Evolutionary conservation across 805 yeast genomes (phyloP).

Genomic region (Lachancea mirantina): DNA sequence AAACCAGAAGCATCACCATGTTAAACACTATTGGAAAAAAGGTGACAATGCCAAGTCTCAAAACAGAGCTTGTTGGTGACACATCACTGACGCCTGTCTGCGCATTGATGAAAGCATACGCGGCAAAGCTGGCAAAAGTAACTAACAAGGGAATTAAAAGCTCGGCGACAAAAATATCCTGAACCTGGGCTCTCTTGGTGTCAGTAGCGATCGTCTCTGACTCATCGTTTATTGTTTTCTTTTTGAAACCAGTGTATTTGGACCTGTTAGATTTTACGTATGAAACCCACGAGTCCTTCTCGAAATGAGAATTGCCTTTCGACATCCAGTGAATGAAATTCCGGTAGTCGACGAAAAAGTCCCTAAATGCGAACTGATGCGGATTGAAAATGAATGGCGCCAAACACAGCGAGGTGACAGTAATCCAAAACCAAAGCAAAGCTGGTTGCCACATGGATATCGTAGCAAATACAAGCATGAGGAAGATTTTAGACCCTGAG

Average conservation of each 20-base stretch:
- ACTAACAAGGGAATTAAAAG: constrained; percentile 63
- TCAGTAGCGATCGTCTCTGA: constrained; percentile 83
- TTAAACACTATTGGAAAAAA: constrained; percentile 43
- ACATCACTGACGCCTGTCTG: constrained; percentile 68
- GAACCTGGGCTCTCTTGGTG: constrained; percentile 67
- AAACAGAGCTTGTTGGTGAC: constrained; percentile 48
- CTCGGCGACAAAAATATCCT: constrained; percentile 75
- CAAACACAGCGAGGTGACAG: constrained; percentile 76
- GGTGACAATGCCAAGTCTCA: constrained; percentile 52
- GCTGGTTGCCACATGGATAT: constrained; percentile 88
- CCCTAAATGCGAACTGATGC: constrained; percentile 94
- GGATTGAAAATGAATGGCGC: constrained; percentile 97
- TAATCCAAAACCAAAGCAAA: constrained; percentile 94
- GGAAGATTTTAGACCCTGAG: constrained; percentile 73
- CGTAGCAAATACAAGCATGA: constrained; percentile 66
- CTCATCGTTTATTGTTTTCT: constrained; percentile 62
- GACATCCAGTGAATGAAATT: constrained; percentile 86
- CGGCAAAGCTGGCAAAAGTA: constrained; percentile 60
- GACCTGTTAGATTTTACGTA: constrained; percentile 77
- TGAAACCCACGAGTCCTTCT: constrained; percentile 85
- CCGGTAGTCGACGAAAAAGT: constrained; percentile 92
- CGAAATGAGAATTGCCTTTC: constrained; percentile 87
- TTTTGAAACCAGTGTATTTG: constrained; percentile 77
- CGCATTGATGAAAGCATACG: constrained; percentile 75
- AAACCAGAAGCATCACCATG: constrained; percentile 21